Base-by-base conservation (phyloP, 2,329 filamentous ascomycete genomes). In the Cryphonectria japonica region DNA sequence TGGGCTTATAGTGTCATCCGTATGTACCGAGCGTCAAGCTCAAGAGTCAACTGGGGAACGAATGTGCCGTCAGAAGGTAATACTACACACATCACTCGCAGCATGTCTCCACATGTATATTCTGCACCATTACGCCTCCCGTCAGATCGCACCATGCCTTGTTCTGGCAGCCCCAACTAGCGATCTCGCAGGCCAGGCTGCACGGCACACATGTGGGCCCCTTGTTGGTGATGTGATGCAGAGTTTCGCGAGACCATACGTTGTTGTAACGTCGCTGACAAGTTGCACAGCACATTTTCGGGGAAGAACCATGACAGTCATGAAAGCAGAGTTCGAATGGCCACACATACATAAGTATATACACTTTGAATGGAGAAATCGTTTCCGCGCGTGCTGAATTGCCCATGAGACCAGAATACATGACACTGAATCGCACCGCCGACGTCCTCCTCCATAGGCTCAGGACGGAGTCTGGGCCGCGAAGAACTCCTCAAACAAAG, bases 401-500 rank as follows among this genome's bases (percentile, higher is more conserved):
- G 50, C n/a, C 50, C 13, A 13, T 50, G 7, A 22, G 22, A 54
- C 9, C 46, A 52, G 46, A n/a, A n/a, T n/a, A 52, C n/a, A n/a
- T 52, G 14, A 52, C 46, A 52, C 19, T 52, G 19, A n/a, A 52
- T 52, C 46, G n/a, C 19, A 34, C 46, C 37, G 37, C 37, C 37
- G 37, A 4, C 37, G 5, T 9, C 19, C 46, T 22, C 46, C 46
- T 52, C 46, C 22, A 16, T 52, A 52, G 26, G 54, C 54, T 59
- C 54, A 59, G 16, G 54, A 59, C 34, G 37, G 37, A 1, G 41
- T 65, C 41, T 65, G 62, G 13, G 62, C 62, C 3, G 62, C 62
- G 19, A 65, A 65, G 26, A 29, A 65, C 5, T 65, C 41, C 29
- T 50, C 41, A 29, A 52, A 32, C n/a, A 65, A n/a, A 32, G 62